Evolutionary conservation across 2,329 filamentous ascomycete genomes (phyloP).

Genomic region (Byssothecium circinans): DNA sequence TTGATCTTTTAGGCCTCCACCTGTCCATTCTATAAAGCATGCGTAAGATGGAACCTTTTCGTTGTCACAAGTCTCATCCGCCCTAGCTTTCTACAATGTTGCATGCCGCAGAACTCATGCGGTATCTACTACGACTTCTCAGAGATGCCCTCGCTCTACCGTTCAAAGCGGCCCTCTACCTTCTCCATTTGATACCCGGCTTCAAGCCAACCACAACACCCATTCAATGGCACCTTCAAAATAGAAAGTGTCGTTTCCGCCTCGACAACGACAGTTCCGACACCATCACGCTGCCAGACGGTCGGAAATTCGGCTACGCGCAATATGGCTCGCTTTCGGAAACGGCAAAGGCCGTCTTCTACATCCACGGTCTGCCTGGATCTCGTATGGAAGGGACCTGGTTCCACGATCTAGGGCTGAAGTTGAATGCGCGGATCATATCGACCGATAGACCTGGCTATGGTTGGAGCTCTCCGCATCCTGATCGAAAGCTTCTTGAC

Average conservation of each 20-base stretch:
- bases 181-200: neutral
- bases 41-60: neutral
- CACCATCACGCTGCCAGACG: slow-evolving; percentile 37
- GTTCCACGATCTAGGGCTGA: slow-evolving; percentile 23
- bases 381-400: slow-evolving; percentile 32
- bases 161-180: neutral
- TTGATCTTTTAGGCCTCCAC: neutral
- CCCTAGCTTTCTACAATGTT: neutral
- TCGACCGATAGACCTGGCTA: slow-evolving; percentile 30
- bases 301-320: slow-evolving; percentile 42
- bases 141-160: neutral
- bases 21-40: neutral
- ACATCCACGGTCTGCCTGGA: slow-evolving; percentile 34
- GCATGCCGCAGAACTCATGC: neutral
- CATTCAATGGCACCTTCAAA: neutral
- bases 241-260: slow-evolving; percentile 14
- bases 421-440: slow-evolving; percentile 30
- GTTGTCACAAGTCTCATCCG: neutral
- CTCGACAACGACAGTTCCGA: slow-evolving; percentile 30
- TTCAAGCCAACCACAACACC: neutral
- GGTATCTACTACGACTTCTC: neutral
- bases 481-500: slow-evolving; percentile 22
- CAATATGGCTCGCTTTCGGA: slow-evolving; percentile 27
- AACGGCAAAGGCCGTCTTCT: slow-evolving; percentile 29
- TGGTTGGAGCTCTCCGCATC: slow-evolving; percentile 30